Base-by-base conservation (phyloP, 768 basidiomycete genomes). In the Sarcodon aspratus region DNA sequence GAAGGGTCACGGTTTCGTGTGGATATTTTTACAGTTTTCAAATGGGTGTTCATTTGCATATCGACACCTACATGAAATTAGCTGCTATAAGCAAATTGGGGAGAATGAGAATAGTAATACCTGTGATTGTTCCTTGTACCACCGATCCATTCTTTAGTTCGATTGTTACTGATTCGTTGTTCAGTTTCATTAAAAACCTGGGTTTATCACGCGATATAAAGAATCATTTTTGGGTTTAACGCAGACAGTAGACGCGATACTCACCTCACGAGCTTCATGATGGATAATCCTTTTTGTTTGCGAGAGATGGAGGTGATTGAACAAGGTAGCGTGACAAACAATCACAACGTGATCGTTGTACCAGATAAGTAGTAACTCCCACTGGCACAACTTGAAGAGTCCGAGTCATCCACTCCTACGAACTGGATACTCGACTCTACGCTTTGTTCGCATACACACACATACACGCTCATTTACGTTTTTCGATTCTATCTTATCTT, bases 121-220 rank as follows among this genome's bases (percentile, higher is more conserved):
- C 94, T 12, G 92, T 96, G 66, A 98, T 96, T 18, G 95, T 99
- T 9, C 95, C 95, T 60, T 95, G 87, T 12, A 99, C 84, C 46
- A 92, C 70, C 0, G 91, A 90, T 31, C 96, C 96, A 59, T 99
- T 97, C 70, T 99, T 99, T 57, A 99, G 77, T 73, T 99, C 94
- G 65, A 98, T 79, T 54, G 94, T 91, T 57, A 97, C 93, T 54
- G 95, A 94, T 76, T 99, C 95, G 65, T 97, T 97, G 77, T 96
- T 95, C 71, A 99, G 70, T 76, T 98, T 99, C 95, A 98, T 99
- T 75, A 96, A 79, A 72, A 95, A 97, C 66, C 91, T 95, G 61
- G 32, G 49, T 27, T 27, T 27, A 27, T 27, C 21, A 27, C 21
- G 21, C 21, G 12, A 45, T 47, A 49, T 46, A 13, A 40, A 45